Conservation (phyloP, 2,329 filamentous ascomycete genomes). For the Alternaria hordeiaustralica region DNA sequence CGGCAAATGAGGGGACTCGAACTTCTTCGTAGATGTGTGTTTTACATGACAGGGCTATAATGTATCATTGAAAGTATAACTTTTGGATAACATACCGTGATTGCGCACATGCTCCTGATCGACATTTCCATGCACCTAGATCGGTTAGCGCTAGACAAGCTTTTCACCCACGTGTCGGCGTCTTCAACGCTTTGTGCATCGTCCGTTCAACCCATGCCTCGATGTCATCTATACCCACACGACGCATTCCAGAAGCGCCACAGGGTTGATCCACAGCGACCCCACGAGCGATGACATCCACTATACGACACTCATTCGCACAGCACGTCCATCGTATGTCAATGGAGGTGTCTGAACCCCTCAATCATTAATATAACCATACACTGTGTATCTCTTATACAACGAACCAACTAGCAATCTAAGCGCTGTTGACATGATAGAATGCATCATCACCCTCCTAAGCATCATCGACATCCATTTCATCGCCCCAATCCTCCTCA, state of each 20-base stretch:
- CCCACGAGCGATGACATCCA: neutral
- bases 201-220: neutral
- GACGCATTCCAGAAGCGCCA: neutral
- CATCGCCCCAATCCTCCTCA: slow-evolving; percentile 11
- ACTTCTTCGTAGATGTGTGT: neutral
- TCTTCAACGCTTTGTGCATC: neutral
- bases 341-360: neutral
- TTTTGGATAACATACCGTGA: neutral
- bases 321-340: neutral
- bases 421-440: neutral
- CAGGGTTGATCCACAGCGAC: neutral
- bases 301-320: neutral
- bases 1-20: neutral
- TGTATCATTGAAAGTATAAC: neutral
- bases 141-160: neutral
- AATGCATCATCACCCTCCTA: neutral
- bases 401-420: neutral
- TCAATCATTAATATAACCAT: neutral
- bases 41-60: neutral
- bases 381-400: neutral
- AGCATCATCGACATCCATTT: slow-evolving; percentile 16
- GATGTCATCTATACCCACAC: neutral
- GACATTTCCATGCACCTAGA: neutral
- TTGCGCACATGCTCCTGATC: neutral
- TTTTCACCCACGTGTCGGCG: neutral